Conservation (phyloP, 1,284 basidiomycete species). For the Mycosarcoma mackinlayi region DNA sequence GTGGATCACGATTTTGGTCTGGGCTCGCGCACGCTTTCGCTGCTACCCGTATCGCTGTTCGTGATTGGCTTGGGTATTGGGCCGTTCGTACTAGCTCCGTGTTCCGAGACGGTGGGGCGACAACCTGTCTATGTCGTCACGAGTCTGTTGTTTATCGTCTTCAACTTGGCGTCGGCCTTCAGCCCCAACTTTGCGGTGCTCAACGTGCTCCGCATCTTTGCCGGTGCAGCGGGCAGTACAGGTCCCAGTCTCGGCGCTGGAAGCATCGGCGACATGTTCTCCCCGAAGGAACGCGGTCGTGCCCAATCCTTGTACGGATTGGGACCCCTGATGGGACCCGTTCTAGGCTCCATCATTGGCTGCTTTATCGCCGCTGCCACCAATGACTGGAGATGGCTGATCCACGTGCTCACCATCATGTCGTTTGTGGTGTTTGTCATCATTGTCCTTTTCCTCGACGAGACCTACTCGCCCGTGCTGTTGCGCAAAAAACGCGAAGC, state of each 20-base stretch:
- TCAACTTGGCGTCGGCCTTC: conserved; percentile 64
- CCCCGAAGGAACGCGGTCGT: conserved; percentile 48
- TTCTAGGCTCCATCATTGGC: conserved; percentile 55
- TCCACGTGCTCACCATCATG: conserved; percentile 55
- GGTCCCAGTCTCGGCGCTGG: conserved; percentile 60
- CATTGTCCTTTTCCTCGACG: conserved; percentile 40
- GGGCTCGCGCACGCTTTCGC: conserved; percentile 35
- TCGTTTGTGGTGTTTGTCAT: conserved; percentile 22
- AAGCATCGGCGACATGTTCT: conserved; percentile 63
- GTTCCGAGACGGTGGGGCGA: conserved; percentile 70
- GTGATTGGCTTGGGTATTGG: conserved; percentile 65
- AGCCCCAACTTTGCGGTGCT: conserved; percentile 65
- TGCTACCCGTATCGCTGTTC: conserved; percentile 57
- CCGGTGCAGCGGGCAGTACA: conserved; percentile 53
- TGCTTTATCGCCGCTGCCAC: conserved; percentile 50
- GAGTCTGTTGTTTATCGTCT: conserved; percentile 63
- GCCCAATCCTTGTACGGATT: conserved; percentile 56
- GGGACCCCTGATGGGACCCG: conserved; percentile 59
- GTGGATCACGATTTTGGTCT: conserved; percentile 45
- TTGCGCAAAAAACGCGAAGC: conserved; percentile 49
- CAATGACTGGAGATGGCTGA: conserved; percentile 53
- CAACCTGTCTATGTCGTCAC: conserved; percentile 69
- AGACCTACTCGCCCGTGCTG: conserved; percentile 58
- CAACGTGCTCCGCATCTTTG: conserved; percentile 53
- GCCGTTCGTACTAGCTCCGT: conserved; percentile 71